Base-by-base conservation (phyloP, 768 basidiomycete species). In the Phanerodontia chrysosporium region DNA sequence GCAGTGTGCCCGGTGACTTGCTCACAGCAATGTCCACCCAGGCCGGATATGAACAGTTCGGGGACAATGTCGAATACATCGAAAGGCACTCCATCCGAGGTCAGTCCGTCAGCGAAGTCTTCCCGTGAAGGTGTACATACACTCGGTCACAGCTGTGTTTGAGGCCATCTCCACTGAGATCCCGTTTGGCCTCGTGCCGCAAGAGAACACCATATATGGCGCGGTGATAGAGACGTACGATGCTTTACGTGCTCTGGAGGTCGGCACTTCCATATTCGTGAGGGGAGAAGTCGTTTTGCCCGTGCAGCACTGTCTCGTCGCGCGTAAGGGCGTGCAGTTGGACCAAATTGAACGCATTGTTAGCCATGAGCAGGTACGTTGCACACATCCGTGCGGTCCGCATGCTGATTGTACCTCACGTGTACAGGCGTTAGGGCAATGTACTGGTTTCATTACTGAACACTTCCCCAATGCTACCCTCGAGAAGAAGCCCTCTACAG, bases 171-270 rank as follows among this genome's bases (percentile, higher is more conserved):
- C 81, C 6, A 57, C 73, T 12, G 68, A 67, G 6, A 66, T 73
- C 30, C 77, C 79, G 25, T 76, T 83, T 49, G 90, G 81, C 25
- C 77, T 92, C n/a, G 76, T 92, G 28, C 90, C 90, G 22, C 87
- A 89, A 69, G 90, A 93, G 71, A 93, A 93, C 64, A 84, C 84
- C 16, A 87, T 83, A 35, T 86, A 85, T 63, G 90, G 90, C 12
- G 76, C 74, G 18, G 90, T 93, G 7, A 72, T 83, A 22, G 90
- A 93, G 70, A 88, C 89, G 1, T 91, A 89, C 66, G 85, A 90
- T 65, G 61, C 74, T 32, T 72, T 92, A 49, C 84, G 86, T 25
- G 62, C 60, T n/a, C 64, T 72, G 36, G 61, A 62, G 5, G 61
- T 76, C 36, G 75, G 80, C 8, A 65, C 72, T 42, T 68, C 70